Percentiles rank a stretch among this genome's conserved stretches.
These are phyloP conservation scores for Pisolithus sp. DNA, from an alignment of 768 basidiomycete genomes.

Conservation along the genomic window DNA sequence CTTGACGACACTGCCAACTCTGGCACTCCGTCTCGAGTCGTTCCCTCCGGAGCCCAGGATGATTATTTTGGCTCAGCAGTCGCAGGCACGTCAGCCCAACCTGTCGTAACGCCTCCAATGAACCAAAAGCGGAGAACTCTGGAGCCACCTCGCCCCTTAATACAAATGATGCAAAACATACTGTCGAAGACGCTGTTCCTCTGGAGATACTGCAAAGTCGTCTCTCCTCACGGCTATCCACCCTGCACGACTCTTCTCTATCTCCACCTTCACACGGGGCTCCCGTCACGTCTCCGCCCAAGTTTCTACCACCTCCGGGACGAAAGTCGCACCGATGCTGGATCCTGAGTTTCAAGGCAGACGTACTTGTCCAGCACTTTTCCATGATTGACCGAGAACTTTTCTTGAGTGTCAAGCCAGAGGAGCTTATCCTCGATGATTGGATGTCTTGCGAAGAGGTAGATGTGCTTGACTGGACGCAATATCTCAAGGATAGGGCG, in stretches of 20 bases:
- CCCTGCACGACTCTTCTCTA: constrained; percentile 25
- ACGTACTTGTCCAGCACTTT: constrained; percentile 68
- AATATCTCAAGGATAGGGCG: constrained; percentile 71
- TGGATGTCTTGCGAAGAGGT: constrained; percentile 58
- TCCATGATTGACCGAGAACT: constrained; percentile 85
- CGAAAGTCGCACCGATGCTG: constrained; percentile 63
- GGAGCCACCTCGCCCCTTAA: constrained; percentile 24
- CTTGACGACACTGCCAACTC: constrained; percentile 8
- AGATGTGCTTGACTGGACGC: constrained; percentile 77
- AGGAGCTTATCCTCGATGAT: constrained; percentile 75
- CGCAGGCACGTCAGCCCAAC: constrained; percentile 11
- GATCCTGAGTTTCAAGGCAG: constrained; percentile 56
- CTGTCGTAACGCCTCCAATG: constrained; percentile 12
- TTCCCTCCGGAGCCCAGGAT: constrained; percentile 17
- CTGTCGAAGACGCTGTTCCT: constrained; percentile 57
- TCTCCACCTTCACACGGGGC: constrained; percentile 10
- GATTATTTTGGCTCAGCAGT: constrained; percentile 17
- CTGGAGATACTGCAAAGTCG: constrained; percentile 60
- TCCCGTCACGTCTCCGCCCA: constrained; percentile 24
- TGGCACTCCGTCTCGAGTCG: constrained; percentile 15
- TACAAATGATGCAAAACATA: constrained; percentile 41
- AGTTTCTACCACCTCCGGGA: constrained; percentile 31
- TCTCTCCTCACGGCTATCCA: constrained; percentile 35
- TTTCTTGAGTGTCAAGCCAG: constrained; percentile 78
- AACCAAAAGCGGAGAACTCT: neutral